Conservation (phyloP, 2,329 filamentous ascomycete species). For the Colletotrichum incanum region DNA sequence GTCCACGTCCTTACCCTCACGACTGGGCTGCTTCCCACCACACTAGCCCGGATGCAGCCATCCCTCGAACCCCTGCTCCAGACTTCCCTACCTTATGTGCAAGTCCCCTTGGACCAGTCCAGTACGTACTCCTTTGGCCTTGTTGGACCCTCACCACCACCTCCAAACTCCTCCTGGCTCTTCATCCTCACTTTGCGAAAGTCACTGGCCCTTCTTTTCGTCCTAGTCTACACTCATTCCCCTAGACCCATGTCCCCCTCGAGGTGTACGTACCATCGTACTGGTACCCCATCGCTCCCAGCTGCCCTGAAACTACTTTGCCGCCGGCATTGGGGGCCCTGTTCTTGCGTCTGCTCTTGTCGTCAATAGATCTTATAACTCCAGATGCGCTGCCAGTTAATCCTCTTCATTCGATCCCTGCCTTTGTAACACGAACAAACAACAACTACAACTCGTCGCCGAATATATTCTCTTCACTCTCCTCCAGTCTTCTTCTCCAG, state of each 20-base stretch:
- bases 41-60: constrained; percentile 39
- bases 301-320: constrained; percentile 43
- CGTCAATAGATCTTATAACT: constrained; percentile 43
- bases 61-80: constrained; percentile 35
- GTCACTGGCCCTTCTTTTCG: constrained; percentile 15
- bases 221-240: background rate
- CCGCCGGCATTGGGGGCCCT: constrained; percentile 41
- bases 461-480: constrained; percentile 28
- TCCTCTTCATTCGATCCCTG: constrained; percentile 34
- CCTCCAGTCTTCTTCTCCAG: constrained; percentile 12
- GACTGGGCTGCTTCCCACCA: constrained; percentile 27
- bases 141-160: background rate
- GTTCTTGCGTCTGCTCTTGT: constrained; percentile 39
- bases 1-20: constrained; percentile 23
- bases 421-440: constrained; percentile 37
- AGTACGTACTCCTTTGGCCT: constrained; percentile 11
- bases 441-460: constrained; percentile 29
- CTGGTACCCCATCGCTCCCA: constrained; percentile 25
- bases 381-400: constrained; percentile 39
- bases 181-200: constrained; percentile 23
- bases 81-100: constrained; percentile 22
- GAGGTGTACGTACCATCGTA: constrained; percentile 10
- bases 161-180: constrained; percentile 4
- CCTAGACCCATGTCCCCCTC: background rate
- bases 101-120: background rate